Evolutionary conservation across 1,139 yeast genomes (phyloP).

Genomic region (Lodderomyces metapsilosis): DNA sequence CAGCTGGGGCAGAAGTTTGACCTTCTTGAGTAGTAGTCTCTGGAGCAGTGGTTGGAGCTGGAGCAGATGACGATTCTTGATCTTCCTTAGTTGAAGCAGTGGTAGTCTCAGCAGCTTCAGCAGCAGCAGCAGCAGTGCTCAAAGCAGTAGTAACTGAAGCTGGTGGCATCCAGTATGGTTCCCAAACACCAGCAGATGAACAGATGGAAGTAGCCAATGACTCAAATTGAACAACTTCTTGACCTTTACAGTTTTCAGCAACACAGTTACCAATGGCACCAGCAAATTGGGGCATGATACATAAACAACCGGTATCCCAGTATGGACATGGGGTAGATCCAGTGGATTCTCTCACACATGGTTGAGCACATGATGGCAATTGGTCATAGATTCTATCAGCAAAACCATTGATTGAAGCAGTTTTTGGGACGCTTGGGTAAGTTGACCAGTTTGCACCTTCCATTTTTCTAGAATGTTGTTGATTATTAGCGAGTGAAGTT

Average conservation of each 20-base stretch:
- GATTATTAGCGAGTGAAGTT: slow-evolving; percentile 8
- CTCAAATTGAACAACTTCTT: slow-evolving; percentile 21
- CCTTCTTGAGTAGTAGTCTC: slow-evolving; percentile 8
- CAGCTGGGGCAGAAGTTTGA: slow-evolving; percentile 12
- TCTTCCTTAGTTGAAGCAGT: slow-evolving; percentile 4
- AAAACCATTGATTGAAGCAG: slow-evolving; percentile 42
- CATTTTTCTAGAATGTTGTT: slow-evolving; percentile 10
- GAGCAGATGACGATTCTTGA: slow-evolving; percentile 3
- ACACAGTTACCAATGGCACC: slow-evolving; percentile 30
- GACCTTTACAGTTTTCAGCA: slow-evolving; percentile 26
- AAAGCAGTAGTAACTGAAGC: slow-evolving; percentile 15
- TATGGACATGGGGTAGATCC: slow-evolving; percentile 35
- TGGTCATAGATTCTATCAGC: slow-evolving; percentile 35
- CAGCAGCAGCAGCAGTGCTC: slow-evolving; percentile 13
- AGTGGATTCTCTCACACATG: slow-evolving; percentile 25
- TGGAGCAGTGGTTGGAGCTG: slow-evolving; percentile 10
- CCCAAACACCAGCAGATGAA: slow-evolving; percentile 26
- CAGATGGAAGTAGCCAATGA: slow-evolving; percentile 28
- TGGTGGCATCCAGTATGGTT: slow-evolving; percentile 26
- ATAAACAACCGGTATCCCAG: slow-evolving; percentile 41
- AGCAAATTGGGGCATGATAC: slow-evolving; percentile 32
- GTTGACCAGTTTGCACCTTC: slow-evolving; percentile 16
- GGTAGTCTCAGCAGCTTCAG: slow-evolving; percentile 12
- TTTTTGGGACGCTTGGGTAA: slow-evolving; percentile 38
- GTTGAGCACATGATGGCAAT: slow-evolving; percentile 30